Evolutionary conservation across 2,329 filamentous ascomycete species (phyloP), one percentile per base, ranked within the genome.

Genomic region (Colletotrichum somersetense): DNA sequence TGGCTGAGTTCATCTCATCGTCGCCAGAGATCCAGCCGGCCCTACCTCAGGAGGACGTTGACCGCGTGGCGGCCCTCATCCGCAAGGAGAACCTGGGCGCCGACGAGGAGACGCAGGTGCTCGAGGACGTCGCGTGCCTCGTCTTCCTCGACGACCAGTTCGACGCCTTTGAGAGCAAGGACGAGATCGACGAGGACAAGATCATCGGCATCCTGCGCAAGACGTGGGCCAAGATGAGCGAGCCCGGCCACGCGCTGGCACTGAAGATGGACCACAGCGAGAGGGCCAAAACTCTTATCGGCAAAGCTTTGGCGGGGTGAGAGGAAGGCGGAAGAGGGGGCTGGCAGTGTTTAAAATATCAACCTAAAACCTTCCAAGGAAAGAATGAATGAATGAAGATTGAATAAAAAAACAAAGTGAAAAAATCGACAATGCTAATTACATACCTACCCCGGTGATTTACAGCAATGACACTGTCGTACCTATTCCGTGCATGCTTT

Each of bases 101-200:
- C 66, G 83, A 86, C 74, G 77, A 80, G 20, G 92, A 94, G 80
- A 91, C 91, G 66, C 92, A 96, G 84, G 86, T 89, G 8, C 85
- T 97, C 73, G 94, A 97, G 83, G 94, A 97, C 82, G 92, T 94
- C 57, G 94, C 94, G 3, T 97, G 94, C 79, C 83, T 97, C 67
- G 94, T 97, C 38, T 97, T 97, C 79, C 82, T 97, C 75, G 94
- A 96, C 79, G 93, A 96, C 79, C 93, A 96, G 79, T 92, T 97
- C 74, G 94, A 95, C 77, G 89, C 88, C 62, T 97, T 96, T 81
- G 92, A 94, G 84, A 86, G 80, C 75, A 85, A 87, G 78, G 87
- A 89, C 38, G 87, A 91, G 66, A 79, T 87, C 20, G 92, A 94
- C 77, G 93, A 96, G 82, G 91, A 90, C 62, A 97, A 96, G 86